Percentiles rank a stretch among this genome's conserved stretches.
phyloP scores from a whole-genome alignment of 257 asterid species.

The Rehmannia glutinosa region DNA sequence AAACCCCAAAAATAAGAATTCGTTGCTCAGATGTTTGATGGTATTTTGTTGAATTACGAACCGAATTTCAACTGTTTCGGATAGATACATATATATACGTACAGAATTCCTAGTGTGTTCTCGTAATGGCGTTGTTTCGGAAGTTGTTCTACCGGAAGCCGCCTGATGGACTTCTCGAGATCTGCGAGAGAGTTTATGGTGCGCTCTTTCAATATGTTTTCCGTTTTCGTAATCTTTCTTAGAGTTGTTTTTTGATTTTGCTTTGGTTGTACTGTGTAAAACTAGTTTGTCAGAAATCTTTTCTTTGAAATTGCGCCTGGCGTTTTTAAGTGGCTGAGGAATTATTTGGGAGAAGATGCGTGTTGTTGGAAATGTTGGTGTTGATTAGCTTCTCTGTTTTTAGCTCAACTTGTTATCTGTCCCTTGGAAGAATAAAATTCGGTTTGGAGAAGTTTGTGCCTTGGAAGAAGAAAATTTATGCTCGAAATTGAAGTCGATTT shows the following conservation, averaged over 20 bases:
- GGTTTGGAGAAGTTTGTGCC: conserved; percentile 1
- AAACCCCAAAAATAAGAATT: conserved; percentile 9
- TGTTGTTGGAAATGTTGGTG: conserved; percentile 7
- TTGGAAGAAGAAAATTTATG: not conserved
- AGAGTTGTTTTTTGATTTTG: not conserved
- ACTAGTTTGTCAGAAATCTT: not conserved
- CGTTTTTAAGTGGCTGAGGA: not conserved
- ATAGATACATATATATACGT: not conserved
- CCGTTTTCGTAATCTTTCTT: not conserved
- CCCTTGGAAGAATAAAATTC: not conserved
- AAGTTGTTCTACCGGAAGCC: conserved; percentile 88
- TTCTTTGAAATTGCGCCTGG: not conserved
- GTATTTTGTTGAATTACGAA: conserved; percentile 13
- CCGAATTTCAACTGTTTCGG: not conserved
- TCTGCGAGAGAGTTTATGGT: conserved; percentile 91
- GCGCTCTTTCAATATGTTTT: conserved; percentile 10
- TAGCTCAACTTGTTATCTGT: conserved; percentile 5
- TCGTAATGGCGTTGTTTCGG: conserved; percentile 55
- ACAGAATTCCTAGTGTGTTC: conserved; percentile 17
- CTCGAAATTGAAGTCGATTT: not conserved
- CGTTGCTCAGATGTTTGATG: conserved; percentile 1
- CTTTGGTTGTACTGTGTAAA: conserved; percentile 4
- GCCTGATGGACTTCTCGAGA: conserved; percentile 89
- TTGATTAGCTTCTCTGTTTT: conserved; percentile 2
- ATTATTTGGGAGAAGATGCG: not conserved